phyloP scores from a whole-genome alignment of 768 basidiomycete genomes.

The Leucogyrophana mollusca region DNA sequence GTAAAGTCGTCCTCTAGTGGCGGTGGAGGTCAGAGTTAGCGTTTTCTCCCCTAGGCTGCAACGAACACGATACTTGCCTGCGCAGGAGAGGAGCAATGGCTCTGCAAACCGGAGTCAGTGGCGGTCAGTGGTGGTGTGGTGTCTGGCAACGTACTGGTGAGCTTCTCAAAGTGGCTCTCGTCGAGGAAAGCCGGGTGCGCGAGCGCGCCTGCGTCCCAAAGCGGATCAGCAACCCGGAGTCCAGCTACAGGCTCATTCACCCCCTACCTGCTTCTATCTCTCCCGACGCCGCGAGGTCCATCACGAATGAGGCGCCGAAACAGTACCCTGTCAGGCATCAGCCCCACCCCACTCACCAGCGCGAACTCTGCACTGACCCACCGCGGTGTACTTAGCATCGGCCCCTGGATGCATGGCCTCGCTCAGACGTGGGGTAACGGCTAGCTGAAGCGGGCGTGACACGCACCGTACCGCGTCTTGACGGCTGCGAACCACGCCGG shows the following conservation, averaged over 20 bases:
- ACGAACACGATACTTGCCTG: too few species aligned
- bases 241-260: neutral
- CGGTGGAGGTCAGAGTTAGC: too few species aligned
- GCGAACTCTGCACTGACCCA: slow-evolving; percentile 31
- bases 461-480: slow-evolving; percentile 43
- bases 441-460: too few species aligned
- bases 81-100: too few species aligned
- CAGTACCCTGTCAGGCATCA: slow-evolving; percentile 64
- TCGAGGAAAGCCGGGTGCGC: slow-evolving; percentile 51
- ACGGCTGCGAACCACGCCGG: slow-evolving; percentile 53
- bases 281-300: slow-evolving; percentile 43
- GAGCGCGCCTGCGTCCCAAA: slow-evolving; percentile 37
- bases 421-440: too few species aligned
- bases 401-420: slow-evolving; percentile 15
- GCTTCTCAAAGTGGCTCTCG: slow-evolving; percentile 50
- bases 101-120: too few species aligned
- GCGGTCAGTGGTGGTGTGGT: too few species aligned
- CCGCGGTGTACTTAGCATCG: slow-evolving; percentile 41
- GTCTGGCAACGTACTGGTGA: slow-evolving; percentile 36
- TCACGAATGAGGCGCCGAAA: slow-evolving; percentile 50
- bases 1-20: slow-evolving; percentile 46
- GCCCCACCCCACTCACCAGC: neutral
- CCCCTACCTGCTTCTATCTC: slow-evolving; percentile 43
- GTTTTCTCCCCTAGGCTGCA: too few species aligned
- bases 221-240: too few species aligned